Percentiles rank a stretch among this genome's conserved stretches.
Conservation (phyloP, 306 rosid genomes). For the Cucumis melo region DNA sequence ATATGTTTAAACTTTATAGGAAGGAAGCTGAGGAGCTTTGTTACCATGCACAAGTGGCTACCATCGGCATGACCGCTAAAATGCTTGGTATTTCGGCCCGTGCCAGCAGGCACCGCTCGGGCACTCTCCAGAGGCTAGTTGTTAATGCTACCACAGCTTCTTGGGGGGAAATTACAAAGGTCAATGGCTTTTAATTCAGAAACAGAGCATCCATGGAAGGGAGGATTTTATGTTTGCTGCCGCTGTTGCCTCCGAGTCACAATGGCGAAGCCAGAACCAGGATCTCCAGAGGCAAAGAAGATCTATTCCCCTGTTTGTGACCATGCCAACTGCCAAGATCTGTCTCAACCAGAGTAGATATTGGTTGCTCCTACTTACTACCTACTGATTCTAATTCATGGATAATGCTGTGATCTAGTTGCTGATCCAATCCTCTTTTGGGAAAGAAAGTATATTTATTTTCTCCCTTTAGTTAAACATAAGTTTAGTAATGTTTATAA, state of each 20-base stretch:
- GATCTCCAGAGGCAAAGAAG: slow-evolving; percentile 34
- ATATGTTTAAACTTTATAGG: neutral
- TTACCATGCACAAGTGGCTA: neutral
- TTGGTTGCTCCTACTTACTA: neutral
- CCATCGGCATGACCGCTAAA: neutral
- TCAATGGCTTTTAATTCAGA: neutral
- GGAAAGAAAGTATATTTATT: neutral
- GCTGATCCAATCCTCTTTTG: neutral
- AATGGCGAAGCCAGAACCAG: slow-evolving; percentile 21
- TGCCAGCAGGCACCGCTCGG: neutral
- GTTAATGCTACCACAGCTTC: slow-evolving; percentile 8
- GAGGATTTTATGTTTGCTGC: slow-evolving; percentile 27
- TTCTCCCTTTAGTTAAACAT: neutral
- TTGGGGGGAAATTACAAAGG: slow-evolving; percentile 17
- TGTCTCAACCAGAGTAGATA: slow-evolving; percentile 20
- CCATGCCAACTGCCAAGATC: slow-evolving; percentile 33
- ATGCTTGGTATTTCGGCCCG: neutral
- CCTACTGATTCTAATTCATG: neutral
- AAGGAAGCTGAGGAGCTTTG: neutral
- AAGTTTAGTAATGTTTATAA: neutral
- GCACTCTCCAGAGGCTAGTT: neutral
- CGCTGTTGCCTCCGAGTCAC: slow-evolving; percentile 23
- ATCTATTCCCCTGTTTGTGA: slow-evolving; percentile 34
- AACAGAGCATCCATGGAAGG: slow-evolving; percentile 19
- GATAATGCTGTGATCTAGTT: neutral